These are phyloP conservation scores for Penicillium occitanis DNA, from an alignment of 2,329 filamentous ascomycete species.

Conservation along the genomic window DNA sequence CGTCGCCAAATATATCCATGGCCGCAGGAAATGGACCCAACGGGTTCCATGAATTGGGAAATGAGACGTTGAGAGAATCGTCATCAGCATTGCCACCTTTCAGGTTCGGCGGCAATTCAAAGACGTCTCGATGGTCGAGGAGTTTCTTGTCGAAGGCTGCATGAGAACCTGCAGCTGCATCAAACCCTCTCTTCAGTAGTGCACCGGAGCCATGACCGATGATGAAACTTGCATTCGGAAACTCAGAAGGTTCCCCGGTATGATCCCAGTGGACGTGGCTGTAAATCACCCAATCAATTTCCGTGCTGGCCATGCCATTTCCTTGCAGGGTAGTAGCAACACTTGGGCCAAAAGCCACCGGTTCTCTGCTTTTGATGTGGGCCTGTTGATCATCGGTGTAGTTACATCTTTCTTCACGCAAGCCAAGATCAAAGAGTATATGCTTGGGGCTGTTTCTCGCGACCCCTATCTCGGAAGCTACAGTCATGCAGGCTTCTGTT, in stretches of 20 bases:
- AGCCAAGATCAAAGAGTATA: not conserved
- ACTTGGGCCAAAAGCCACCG: not conserved
- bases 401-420: not conserved
- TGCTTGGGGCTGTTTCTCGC: not conserved
- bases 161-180: not conserved
- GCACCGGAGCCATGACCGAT: slow-evolving; percentile 47
- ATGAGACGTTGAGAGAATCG: not conserved
- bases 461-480: not conserved
- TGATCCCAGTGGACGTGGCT: slow-evolving; percentile 62
- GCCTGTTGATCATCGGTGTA: not conserved
- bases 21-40: not conserved
- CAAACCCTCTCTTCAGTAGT: not conserved
- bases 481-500: not conserved
- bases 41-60: not conserved
- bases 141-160: not conserved
- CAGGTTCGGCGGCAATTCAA: not conserved
- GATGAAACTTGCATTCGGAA: slow-evolving; percentile 50
- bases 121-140: not conserved
- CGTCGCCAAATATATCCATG: not conserved
- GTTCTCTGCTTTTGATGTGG: not conserved
- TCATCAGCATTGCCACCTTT: not conserved
- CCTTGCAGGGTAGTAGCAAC: not conserved
- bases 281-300: slow-evolving; percentile 47
- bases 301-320: slow-evolving; percentile 13
- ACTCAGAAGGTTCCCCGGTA: slow-evolving; percentile 56